These are phyloP conservation scores for Apiospora malaysiana DNA, from an alignment of 2,329 filamentous ascomycete genomes.

Conservation along the genomic window DNA sequence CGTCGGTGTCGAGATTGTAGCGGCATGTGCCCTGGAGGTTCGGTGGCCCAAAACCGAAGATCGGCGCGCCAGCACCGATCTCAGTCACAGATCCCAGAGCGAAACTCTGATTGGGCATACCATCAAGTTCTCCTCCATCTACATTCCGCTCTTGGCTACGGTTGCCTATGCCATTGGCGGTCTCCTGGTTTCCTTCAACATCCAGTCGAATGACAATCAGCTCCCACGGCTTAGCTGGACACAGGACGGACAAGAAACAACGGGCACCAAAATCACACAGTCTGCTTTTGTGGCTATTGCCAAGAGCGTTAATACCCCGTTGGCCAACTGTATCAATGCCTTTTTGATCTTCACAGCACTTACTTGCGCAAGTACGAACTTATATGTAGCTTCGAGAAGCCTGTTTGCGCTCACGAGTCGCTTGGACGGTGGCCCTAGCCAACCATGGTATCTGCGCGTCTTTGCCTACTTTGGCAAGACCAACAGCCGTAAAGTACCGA, in stretches of 20 bases:
- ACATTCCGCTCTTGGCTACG: constrained; percentile 35
- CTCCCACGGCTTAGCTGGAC: constrained; percentile 37
- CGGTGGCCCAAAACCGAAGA: constrained; percentile 31
- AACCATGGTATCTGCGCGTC: constrained; percentile 33
- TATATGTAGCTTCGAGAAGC: constrained; percentile 43
- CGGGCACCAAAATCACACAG: constrained; percentile 19
- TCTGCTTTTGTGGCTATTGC: constrained; percentile 39
- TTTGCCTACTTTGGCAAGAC: constrained; percentile 42
- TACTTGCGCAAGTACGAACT: constrained; percentile 41
- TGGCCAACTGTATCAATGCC: constrained; percentile 39
- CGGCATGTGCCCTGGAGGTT: constrained; percentile 41
- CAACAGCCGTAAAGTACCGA: constrained; percentile 41
- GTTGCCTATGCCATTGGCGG: constrained; percentile 36
- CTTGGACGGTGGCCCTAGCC: constrained; percentile 34
- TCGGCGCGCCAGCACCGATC: constrained; percentile 23
- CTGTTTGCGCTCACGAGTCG: constrained; percentile 40
- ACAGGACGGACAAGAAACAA: not conserved
- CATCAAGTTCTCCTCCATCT: constrained; percentile 35
- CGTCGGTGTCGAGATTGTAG: constrained; percentile 41
- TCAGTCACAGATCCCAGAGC: constrained; percentile 24
- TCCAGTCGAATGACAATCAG: constrained; percentile 29
- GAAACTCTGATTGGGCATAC: constrained; percentile 32
- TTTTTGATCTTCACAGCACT: constrained; percentile 42
- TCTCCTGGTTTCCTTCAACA: constrained; percentile 35
- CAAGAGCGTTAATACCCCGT: constrained; percentile 22